These are phyloP conservation scores for Phialophora verrucosa DNA, from an alignment of 2,329 filamentous ascomycete genomes.

Conservation along the genomic window DNA sequence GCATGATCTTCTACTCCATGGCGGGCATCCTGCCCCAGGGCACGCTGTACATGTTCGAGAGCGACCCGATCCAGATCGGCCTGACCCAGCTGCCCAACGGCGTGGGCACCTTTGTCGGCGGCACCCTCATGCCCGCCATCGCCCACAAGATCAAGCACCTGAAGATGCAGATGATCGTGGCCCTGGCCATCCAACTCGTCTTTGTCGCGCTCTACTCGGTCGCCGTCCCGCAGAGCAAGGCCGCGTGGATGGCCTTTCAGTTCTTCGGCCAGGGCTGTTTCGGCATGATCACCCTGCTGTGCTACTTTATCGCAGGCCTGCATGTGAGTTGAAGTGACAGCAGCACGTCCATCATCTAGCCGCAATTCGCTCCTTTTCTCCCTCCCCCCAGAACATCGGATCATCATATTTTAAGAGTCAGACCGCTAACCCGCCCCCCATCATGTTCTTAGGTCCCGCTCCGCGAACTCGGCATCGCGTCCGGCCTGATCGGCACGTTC, in stretches of 20 bases:
- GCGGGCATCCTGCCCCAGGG: conserved; percentile 17
- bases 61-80: conserved; percentile 24
- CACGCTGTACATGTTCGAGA: conserved; percentile 24
- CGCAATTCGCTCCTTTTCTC: not conserved
- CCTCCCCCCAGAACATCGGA: not conserved
- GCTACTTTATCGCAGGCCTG: conserved; percentile 24
- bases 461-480: conserved; percentile 20
- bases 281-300: conserved; percentile 14
- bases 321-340: conserved; percentile 2
- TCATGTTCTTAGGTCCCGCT: conserved; percentile 2
- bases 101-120: conserved; percentile 17
- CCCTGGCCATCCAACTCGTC: conserved; percentile 16
- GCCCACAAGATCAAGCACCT: conserved; percentile 19
- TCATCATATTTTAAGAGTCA: too few species aligned
- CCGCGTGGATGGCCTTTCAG: conserved; percentile 21
- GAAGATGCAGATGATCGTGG: conserved; percentile 21
- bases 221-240: conserved; percentile 31
- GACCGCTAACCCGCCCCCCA: too few species aligned
- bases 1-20: conserved; percentile 22
- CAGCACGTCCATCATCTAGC: not conserved
- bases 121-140: conserved; percentile 9
- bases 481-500: conserved; percentile 27
- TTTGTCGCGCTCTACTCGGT: conserved; percentile 10
- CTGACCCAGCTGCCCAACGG: conserved; percentile 22
- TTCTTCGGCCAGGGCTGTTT: conserved; percentile 16